These are phyloP conservation scores for Ophiostoma pallidulum DNA, from an alignment of 2,329 filamentous ascomycete genomes.

Conservation along the genomic window DNA sequence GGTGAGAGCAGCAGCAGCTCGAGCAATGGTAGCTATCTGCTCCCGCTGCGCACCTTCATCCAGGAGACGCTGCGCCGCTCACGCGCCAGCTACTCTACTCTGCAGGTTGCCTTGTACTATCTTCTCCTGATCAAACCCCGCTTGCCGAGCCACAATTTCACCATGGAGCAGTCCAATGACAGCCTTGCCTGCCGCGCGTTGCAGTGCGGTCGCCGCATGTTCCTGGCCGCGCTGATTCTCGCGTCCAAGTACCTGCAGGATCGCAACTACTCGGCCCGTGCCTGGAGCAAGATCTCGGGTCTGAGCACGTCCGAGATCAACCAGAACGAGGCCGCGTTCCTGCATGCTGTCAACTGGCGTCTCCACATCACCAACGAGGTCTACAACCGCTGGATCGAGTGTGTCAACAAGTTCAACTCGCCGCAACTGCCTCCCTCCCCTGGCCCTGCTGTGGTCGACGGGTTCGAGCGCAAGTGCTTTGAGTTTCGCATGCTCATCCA, in stretches of 20 bases:
- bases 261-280: constrained; percentile 91
- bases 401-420: constrained; percentile 78
- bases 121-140: constrained; percentile 87
- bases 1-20: constrained; percentile 40
- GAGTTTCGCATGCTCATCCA: constrained; percentile 53
- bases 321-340: constrained; percentile 88
- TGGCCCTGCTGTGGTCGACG: constrained; percentile 18
- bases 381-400: constrained; percentile 89
- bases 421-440: constrained; percentile 45
- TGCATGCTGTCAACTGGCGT: constrained; percentile 85
- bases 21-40: constrained; percentile 36
- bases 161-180: constrained; percentile 72
- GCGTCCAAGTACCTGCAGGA: constrained; percentile 98
- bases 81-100: constrained; percentile 90
- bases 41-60: constrained; percentile 91
- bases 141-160: constrained; percentile 75
- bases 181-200: constrained; percentile 65
- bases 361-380: constrained; percentile 83
- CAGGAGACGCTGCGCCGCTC: constrained; percentile 94
- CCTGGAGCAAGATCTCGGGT: constrained; percentile 99
- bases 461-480: constrained; percentile 37
- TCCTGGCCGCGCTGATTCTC: constrained; percentile 85
- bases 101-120: constrained; percentile 96
- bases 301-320: constrained; percentile 90
- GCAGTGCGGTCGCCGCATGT: constrained; percentile 96